phyloP scores from a whole-genome alignment of 352 stramenopile genomes.

The Phytopythium sindhum region DNA sequence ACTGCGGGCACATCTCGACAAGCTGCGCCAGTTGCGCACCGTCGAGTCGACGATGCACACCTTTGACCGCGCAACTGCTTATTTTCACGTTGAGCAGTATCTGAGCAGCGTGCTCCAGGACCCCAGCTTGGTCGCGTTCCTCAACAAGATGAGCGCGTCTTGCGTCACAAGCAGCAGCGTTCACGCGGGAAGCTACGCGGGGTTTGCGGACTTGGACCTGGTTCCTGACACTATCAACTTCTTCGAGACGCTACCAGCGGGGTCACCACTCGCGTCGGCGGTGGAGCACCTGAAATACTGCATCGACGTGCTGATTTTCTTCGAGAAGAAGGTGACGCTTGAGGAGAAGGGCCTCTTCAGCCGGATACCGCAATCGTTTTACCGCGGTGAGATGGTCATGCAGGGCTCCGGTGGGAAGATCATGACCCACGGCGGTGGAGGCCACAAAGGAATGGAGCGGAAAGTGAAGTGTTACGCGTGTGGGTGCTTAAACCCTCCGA shows the following conservation, averaged over 20 bases:
- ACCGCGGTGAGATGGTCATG: slow-evolving; percentile 73
- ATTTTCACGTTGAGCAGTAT: slow-evolving; percentile 83
- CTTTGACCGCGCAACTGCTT: slow-evolving; percentile 73
- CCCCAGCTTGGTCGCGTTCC: slow-evolving; percentile 47
- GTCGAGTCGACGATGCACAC: slow-evolving; percentile 76
- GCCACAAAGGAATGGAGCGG: slow-evolving; percentile 35
- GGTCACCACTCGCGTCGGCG: slow-evolving; percentile 45
- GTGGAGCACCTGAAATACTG: slow-evolving; percentile 82
- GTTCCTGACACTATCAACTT: slow-evolving; percentile 65
- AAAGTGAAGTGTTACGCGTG: slow-evolving; percentile 82
- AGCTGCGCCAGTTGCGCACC: slow-evolving; percentile 69
- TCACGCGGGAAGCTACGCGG: slow-evolving; percentile 9
- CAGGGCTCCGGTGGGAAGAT: slow-evolving; percentile 28
- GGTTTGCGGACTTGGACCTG: slow-evolving; percentile 43
- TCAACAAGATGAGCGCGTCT: slow-evolving; percentile 72
- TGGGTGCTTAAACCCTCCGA: slow-evolving; percentile 51
- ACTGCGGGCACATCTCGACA: slow-evolving; percentile 63
- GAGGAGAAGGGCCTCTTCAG: slow-evolving; percentile 63
- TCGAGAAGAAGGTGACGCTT: slow-evolving; percentile 83
- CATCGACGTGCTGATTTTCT: slow-evolving; percentile 82
- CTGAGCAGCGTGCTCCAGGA: slow-evolving; percentile 78
- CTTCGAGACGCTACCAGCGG: slow-evolving; percentile 54
- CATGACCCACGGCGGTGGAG: slow-evolving; percentile 6
- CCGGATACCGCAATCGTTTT: slow-evolving; percentile 72
- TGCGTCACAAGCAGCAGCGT: slow-evolving; percentile 23